Percentiles rank a stretch among this genome's conserved stretches.
phyloP scores from a whole-genome alignment of 805 yeast species.

The Kuraishia borneana region DNA sequence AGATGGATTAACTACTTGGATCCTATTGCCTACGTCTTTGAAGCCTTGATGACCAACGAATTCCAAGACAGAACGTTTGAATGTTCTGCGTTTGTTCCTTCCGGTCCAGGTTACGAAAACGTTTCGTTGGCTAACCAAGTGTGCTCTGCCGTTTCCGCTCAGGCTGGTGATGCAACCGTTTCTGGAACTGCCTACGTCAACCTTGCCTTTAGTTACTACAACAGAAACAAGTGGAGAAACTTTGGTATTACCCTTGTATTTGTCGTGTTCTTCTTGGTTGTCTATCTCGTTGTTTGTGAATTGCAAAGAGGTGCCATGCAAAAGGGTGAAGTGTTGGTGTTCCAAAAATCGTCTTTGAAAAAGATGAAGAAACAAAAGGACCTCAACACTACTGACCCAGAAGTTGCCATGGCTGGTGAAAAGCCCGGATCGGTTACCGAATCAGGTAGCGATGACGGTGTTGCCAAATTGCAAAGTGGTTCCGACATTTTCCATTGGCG shows the following conservation, averaged over 20 bases:
- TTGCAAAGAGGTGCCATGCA: conserved; percentile 50
- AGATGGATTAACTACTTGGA: conserved; percentile 53
- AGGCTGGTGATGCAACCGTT: conserved; percentile 39
- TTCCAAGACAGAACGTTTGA: conserved; percentile 32
- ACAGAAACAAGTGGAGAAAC: conserved; percentile 68
- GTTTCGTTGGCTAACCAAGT: conserved; percentile 11
- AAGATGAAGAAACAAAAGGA: conserved; percentile 30
- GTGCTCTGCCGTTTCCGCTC: conserved; percentile 40
- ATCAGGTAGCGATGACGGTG: conserved; percentile 14
- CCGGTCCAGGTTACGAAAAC: conserved; percentile 21
- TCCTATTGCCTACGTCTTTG: conserved; percentile 48
- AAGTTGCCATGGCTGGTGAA: conserved; percentile 13
- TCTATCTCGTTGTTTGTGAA: conserved; percentile 47
- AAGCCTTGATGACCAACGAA: conserved; percentile 47
- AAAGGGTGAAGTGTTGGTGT: conserved; percentile 61
- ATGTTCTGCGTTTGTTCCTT: conserved; percentile 39
- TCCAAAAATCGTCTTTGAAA: conserved; percentile 36
- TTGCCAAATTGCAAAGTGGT: conserved; percentile 17
- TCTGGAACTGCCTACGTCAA: conserved; percentile 48
- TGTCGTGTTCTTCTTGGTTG: conserved; percentile 37
- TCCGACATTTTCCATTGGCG: conserved; percentile 67
- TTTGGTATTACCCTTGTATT: conserved; percentile 58
- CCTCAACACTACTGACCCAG: conserved; percentile 15
- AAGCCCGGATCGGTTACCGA: conserved; percentile 14
- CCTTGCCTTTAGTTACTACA: conserved; percentile 36